Percentiles rank a stretch among this genome's conserved stretches.
phyloP scores from a whole-genome alignment of 441 rosid genomes.

The Cnidoscolus chayamansa region DNA sequence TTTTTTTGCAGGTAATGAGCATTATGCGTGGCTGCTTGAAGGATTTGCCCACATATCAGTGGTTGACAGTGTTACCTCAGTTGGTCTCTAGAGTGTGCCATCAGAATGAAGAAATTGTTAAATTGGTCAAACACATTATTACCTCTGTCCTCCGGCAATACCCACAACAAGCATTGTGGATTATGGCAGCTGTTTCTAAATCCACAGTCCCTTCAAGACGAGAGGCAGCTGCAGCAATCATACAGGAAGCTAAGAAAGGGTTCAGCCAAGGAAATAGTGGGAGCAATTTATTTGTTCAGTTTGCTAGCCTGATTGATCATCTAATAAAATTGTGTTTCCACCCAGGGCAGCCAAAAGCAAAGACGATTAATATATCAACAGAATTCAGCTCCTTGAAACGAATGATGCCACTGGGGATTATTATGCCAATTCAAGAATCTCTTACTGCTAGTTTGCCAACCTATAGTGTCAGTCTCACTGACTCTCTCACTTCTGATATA shows the following conservation, averaged over 20 bases:
- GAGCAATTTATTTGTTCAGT: conserved; percentile 78
- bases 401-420: conserved; percentile 93
- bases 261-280: conserved; percentile 70
- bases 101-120: conserved; percentile 86
- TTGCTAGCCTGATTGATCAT: conserved; percentile 89
- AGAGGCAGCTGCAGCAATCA: conserved; percentile 95
- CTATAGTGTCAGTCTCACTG: conserved; percentile 47
- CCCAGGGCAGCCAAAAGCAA: conserved; percentile 79
- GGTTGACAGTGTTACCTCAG: conserved; percentile 96
- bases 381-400: conserved; percentile 98
- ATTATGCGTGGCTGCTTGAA: conserved; percentile 93
- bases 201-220: conserved; percentile 90
- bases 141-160: conserved; percentile 81
- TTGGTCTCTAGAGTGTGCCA: conserved; percentile 98
- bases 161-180: conserved; percentile 98
- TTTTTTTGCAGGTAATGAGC: conserved; percentile 64
- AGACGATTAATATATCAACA: conserved; percentile 80
- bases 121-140: conserved; percentile 73
- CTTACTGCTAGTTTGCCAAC: conserved; percentile 82
- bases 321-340: conserved; percentile 91
- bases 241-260: conserved; percentile 88
- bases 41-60: conserved; percentile 94
- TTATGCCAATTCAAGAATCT: conserved; percentile 96
- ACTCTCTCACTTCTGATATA: conserved; percentile 56
- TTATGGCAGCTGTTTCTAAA: conserved; percentile 98